Evolutionary conservation across 202 grass and related monocot genomes (phyloP), one percentile per base, ranked within the genome.

Genomic region (Musa balbisiana): DNA sequence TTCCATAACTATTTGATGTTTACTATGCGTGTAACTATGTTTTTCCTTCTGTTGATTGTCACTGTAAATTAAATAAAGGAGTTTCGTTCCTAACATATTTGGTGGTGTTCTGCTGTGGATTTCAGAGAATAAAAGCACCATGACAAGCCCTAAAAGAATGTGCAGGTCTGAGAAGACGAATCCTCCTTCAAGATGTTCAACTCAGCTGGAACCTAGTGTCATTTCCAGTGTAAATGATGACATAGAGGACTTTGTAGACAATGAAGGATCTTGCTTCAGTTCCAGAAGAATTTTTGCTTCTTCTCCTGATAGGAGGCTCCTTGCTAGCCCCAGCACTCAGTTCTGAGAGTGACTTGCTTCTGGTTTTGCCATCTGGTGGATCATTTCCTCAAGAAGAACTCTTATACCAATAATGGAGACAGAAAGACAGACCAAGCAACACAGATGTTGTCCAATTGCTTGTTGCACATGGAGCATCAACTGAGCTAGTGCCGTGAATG

Each of bases 331-430:
- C 33, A 43, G 72, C 91, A 50, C 76, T 80, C 3, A 72, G 79
- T 76, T 92, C 80, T 58, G 87, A 87, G 85, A 84, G 92, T 83
- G 93, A 91, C 62, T 79, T 97, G 78, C 78, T 97, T 73, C 78
- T 91, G 49, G 84, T 85, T 50, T 62, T 93, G 68, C 90, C 93
- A 62, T 82, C 73, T 60, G 91, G 84, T 81, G 84, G 82, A 71
- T 82, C 82, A 10, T 89, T 85, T 27, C 51, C 84, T 52, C 90
- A 97, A 73, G 85, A 88, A 52, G 87, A 97, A 49, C 87, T 97
- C 80, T 84, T 97, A 51, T 87, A 78, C 53, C 86, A 82, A 51
- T 81, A 81, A 73, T 87, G 67, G 79, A 84, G 88, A 53, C 51
- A 84, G 69, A 92, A 78, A 71, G 62, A 72, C 55, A 75, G 67